phyloP scores from a whole-genome alignment of 2,329 filamentous ascomycete species.

The Keithomyces neogunnii region DNA sequence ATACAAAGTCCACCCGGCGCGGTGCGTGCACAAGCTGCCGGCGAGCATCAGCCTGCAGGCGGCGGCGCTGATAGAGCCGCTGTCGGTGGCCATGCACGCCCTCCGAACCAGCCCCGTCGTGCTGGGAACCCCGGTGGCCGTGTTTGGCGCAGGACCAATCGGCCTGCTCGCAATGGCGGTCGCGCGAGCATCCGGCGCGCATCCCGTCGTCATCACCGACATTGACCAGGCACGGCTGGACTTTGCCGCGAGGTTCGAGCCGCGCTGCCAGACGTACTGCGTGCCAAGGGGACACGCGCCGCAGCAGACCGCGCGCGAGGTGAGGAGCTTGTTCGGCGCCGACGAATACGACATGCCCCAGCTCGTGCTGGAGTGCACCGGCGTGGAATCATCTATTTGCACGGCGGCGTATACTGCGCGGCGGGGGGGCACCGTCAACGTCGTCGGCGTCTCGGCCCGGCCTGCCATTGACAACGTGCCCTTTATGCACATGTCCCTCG shows the following conservation, averaged over 20 bases:
- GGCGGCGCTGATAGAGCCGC: conserved; percentile 42
- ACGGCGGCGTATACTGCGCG: conserved; percentile 43
- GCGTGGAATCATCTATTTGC: conserved; percentile 11
- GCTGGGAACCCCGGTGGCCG: conserved; percentile 13
- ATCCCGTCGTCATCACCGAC: conserved; percentile 12
- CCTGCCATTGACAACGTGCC: conserved; percentile 54
- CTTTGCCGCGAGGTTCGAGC: conserved; percentile 6
- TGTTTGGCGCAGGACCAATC: conserved; percentile 11
- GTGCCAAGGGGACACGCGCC: neutral
- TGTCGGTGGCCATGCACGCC: conserved; percentile 44
- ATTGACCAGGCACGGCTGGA: conserved; percentile 18
- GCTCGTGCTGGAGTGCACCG: conserved; percentile 12
- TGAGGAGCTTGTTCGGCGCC: neutral
- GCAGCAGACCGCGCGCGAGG: conserved; percentile 10
- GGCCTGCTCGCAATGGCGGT: conserved; percentile 7
- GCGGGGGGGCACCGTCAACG: conserved; percentile 51
- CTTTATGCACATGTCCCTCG: conserved; percentile 57
- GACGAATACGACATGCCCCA: conserved; percentile 2
- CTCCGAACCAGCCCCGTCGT: conserved; percentile 15
- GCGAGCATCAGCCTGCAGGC: conserved; percentile 43
- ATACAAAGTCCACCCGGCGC: conserved; percentile 53
- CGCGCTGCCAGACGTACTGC: neutral
- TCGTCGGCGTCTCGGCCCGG: conserved; percentile 54
- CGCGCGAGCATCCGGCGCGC: conserved; percentile 15
- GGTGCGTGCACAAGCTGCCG: conserved; percentile 53